Evolutionary conservation across 768 basidiomycete genomes (phyloP), one percentile per base, ranked within the genome.

Genomic region (Macrolepiota fuliginosa): DNA sequence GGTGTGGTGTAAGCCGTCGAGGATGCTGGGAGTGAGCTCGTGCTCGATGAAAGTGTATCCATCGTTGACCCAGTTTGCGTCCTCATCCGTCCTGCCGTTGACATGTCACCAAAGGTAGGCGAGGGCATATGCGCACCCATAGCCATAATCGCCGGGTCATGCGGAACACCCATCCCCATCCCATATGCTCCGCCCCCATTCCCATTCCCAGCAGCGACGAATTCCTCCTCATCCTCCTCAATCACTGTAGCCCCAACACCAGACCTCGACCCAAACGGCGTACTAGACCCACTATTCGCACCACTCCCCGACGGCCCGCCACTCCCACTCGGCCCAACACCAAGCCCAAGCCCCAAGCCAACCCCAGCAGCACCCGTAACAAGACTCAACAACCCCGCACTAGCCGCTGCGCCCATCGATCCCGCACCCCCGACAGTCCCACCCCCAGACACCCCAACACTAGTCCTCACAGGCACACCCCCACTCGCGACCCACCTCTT

Each of bases 201-300:
- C 17, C 25, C 60, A 74, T 71, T 64, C 87, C 86, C 47, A 13
- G 47, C 12, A 49, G 22, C 47, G 73, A 86, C 87, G 57, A 86
- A 77, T 52, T 84, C 90, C 22, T 91, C 89, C 64, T 93, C 91
- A 10, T 92, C 90, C 66, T 91, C 91, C 70, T 91, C 81, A 73
- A 74, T 85, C 67, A 72, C 79, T 70, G 71, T 84, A 69, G 58
- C 81, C 70, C 62, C 77, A 24, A 81, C 71, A 22, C 72, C 76
- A 7, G 90, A 83, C 15, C 84, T 81, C 0, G 82, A 76, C 6
- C 83, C 81, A 65, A 79, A 91, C 1, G 89, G 87, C 25, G 89
- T 88, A 68, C 87, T 89, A 24, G 88, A 74, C 2, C 88, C 88
- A 62, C 87, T 89, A 51, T 85, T 84, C 32, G 79, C 81, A 2